Evolutionary conservation across 345 rosid species (phyloP), one percentile per base, ranked within the genome.

Genomic region (Eucalyptus microcorys): DNA sequence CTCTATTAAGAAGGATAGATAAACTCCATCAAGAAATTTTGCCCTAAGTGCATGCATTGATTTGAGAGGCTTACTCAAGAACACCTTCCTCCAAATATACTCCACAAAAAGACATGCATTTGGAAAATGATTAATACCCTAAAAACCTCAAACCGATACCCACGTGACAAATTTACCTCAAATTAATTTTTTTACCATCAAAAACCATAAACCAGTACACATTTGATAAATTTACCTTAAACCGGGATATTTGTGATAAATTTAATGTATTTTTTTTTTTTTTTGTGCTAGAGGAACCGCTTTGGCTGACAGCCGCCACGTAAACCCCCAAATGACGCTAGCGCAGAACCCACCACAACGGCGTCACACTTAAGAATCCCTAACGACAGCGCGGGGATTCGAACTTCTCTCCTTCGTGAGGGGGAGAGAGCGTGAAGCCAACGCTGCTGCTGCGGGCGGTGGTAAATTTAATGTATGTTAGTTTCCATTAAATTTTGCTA

Each of bases 91-190:
- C 45, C 27, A 10, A 71, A 37, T 37, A 37, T 37, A 34, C 80
- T 2, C 43, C 81, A 6, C 2, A 10, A 7, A 68, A 68, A 71
- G 43, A 9, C 4, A 11, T 14, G 15, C 10, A 52, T 21, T 52
- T 52, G 26, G 24, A 52, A 52, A 52, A 52, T 1, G 57, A 52
- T 52, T 52, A 52, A 19, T 52, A 1, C 5, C 10, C 2, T 21
- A 52, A 52, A 52, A 52, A 52, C 2, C 0, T 1, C 0, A 52
- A 52, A 19, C 4, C 0, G 5, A 0, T 52, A 52, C 0, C 19
- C 10, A 0, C 1, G 10, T 3, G 5, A 52, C 0, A 52, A 52
- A 19, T 52, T 52, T 52, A 19, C 0, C 0, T 10, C 0, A 52
- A 52, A 52, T 52, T 52, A 52, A 7, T 7, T 19, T 1, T 52